Percentiles rank a stretch among this genome's conserved stretches.
Conservation (phyloP, 805 yeast genomes). For the Metschnikowia lunata region DNA sequence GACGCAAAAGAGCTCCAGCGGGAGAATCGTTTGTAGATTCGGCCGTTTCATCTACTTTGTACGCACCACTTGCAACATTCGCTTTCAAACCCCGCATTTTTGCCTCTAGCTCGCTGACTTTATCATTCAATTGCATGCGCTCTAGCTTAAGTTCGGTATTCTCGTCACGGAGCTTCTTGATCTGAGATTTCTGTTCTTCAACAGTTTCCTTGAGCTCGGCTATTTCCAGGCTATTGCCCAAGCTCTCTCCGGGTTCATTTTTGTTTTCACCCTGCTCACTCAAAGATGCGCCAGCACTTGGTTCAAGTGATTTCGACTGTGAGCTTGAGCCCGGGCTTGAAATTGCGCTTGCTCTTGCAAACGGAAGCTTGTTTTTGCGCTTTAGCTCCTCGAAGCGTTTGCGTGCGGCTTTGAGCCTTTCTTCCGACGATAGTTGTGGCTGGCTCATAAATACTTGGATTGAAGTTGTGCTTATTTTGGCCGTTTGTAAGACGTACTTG, state of each 20-base stretch:
- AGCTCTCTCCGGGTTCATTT: too few relatives aligned
- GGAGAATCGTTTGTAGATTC: not conserved
- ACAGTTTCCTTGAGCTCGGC: constrained; percentile 24
- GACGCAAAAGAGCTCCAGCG: not conserved
- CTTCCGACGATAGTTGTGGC: constrained; percentile 40
- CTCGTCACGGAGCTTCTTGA: constrained; percentile 36
- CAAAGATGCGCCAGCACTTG: too few relatives aligned
- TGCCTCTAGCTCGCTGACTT: constrained; percentile 26
- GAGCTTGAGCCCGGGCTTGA: not conserved
- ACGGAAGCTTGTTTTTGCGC: constrained; percentile 29
- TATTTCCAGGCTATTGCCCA: not conserved
- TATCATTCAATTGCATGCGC: constrained; percentile 36
- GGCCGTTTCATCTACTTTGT: not conserved
- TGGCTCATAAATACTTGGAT: not conserved
- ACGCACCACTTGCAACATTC: not conserved
- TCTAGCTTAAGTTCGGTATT: constrained; percentile 39
- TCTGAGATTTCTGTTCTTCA: constrained; percentile 30
- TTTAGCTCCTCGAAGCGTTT: constrained; percentile 70
- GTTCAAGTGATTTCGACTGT: not conserved
- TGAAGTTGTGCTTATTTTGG: too few relatives aligned
- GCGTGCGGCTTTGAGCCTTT: constrained; percentile 69
- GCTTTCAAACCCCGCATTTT: constrained; percentile 16
- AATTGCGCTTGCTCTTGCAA: not conserved
- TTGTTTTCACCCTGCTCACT: too few relatives aligned
- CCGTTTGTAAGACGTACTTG: too few relatives aligned